Conservation (phyloP, 139 green algal genomes). For the Tetraselmis chui region DNA sequence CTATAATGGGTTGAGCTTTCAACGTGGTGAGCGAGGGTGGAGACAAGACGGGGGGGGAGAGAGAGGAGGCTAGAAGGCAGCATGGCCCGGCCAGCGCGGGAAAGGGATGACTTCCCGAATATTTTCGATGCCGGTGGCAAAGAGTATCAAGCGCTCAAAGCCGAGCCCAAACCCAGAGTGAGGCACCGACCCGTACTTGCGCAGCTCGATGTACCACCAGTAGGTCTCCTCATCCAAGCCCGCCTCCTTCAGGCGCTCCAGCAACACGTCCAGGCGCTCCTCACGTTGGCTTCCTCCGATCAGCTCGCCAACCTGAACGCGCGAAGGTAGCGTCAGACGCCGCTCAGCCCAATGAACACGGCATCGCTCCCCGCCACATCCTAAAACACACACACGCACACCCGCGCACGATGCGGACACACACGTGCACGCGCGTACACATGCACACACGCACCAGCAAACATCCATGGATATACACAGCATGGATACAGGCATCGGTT, state of each 20-base stretch:
- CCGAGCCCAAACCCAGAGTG: conserved; percentile 94
- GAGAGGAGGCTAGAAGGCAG: no score
- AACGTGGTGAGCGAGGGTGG: no score
- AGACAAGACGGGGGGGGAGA: no score
- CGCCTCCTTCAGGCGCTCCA: conserved; percentile 51
- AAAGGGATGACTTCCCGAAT: conserved; percentile 99
- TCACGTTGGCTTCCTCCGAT: conserved; percentile 88
- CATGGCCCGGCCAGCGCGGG: conserved; percentile 90
- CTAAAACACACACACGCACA: not conserved
- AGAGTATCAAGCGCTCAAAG: conserved; percentile 97
- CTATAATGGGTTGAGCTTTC: no score
- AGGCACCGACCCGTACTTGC: conserved; percentile 86
- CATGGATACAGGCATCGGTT: no score
- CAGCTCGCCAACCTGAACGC: conserved; percentile 72
- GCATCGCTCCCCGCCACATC: no score
- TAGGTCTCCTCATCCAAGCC: conserved; percentile 78
- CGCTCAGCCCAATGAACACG: not conserved
- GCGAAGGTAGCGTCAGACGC: not conserved
- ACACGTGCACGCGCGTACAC: not conserved
- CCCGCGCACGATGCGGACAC: not conserved
- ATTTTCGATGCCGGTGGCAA: conserved; percentile 98
- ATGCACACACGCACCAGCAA: not conserved
- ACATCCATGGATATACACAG: no score
- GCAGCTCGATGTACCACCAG: conserved; percentile 91
- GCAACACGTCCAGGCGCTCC: conserved; percentile 70